Conservation (phyloP, 1,139 yeast species). For the Pichiaceae sp. region DNA sequence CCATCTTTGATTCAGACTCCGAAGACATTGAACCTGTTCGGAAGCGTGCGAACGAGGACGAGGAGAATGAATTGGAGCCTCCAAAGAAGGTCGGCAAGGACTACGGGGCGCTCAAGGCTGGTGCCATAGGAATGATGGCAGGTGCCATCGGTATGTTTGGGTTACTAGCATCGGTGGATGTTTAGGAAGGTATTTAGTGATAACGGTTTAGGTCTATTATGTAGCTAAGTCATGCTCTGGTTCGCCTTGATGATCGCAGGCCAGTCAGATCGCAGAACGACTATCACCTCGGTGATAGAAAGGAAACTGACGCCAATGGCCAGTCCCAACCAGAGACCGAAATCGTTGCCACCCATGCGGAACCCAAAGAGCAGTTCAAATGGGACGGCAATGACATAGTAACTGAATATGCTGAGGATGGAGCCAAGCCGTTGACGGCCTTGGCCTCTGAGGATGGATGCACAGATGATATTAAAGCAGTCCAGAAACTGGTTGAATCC, state of each 20-base stretch:
- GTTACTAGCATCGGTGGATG: no score
- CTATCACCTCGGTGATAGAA: conserved; percentile 49
- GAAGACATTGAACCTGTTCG: background rate
- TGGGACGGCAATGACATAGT: conserved; percentile 64
- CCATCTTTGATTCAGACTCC: no score
- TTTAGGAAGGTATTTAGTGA: background rate
- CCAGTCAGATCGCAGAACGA: conserved; percentile 48
- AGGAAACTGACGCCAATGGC: conserved; percentile 66
- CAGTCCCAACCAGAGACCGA: conserved; percentile 82
- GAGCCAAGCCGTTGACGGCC: conserved; percentile 84
- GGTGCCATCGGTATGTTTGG: conserved; percentile 9
- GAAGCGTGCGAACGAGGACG: background rate
- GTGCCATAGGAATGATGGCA: conserved; percentile 3
- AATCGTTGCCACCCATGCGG: conserved; percentile 38
- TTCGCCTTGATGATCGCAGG: conserved; percentile 29
- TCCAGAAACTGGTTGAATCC: conserved; percentile 70
- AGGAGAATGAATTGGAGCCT: background rate
- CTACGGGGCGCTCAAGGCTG: background rate
- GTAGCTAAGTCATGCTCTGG: no score
- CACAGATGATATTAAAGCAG: conserved; percentile 72
- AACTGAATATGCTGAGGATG: conserved; percentile 59
- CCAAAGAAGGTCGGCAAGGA: background rate
- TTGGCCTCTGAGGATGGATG: conserved; percentile 79
- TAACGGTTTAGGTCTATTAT: background rate
- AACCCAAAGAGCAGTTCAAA: conserved; percentile 59